phyloP scores from a whole-genome alignment of 345 rosid species.

The Aquilaria malaccensis region DNA sequence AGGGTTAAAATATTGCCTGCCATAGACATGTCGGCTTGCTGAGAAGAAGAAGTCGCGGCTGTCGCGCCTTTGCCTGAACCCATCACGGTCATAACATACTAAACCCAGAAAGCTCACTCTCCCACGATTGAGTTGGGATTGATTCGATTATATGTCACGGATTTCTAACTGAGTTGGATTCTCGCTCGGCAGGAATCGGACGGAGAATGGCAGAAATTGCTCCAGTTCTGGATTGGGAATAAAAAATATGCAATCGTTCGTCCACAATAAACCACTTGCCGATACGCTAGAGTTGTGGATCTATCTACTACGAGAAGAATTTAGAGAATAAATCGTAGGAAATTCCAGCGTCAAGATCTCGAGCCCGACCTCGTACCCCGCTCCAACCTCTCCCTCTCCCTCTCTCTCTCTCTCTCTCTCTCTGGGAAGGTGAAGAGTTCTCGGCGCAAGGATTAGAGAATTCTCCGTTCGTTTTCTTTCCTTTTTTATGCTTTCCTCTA shows the following conservation, averaged over 20 bases:
- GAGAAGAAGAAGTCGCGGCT: conserved; percentile 25
- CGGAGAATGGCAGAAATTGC: neutral
- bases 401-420: no score
- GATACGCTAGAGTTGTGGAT: neutral
- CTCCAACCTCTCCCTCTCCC: no score
- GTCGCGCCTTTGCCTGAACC: conserved; percentile 25
- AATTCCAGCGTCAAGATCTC: neutral
- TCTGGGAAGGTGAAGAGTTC: no score
- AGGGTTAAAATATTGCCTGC: conserved; percentile 13
- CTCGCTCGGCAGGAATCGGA: conserved; percentile 2
- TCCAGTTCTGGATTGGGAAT: no score
- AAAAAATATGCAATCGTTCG: no score
- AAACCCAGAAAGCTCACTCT: neutral
- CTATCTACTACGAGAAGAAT: neutral
- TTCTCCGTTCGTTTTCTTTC: no score
- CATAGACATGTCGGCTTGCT: conserved; percentile 18
- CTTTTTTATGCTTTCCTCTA: no score
- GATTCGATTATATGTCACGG: neutral
- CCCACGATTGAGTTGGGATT: neutral
- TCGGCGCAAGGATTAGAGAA: no score
- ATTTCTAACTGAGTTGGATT: neutral
- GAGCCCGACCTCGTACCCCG: neutral
- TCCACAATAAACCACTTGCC: neutral
- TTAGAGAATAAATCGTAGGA: neutral
- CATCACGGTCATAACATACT: conserved; percentile 15